Conservation (phyloP, 805 yeast species). For the Pichia deserticola region DNA sequence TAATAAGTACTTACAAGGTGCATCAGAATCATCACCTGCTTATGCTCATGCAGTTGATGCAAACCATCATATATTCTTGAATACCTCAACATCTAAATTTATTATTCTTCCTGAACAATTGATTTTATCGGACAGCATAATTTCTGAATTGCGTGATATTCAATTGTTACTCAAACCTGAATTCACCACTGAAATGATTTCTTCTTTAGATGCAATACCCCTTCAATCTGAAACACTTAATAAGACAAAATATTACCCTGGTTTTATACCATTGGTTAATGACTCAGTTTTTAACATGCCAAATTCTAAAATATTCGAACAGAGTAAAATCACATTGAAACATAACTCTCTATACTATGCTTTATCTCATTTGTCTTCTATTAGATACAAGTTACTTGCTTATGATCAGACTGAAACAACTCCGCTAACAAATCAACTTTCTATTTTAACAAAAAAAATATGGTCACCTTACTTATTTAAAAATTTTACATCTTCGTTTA, state of each 20-base stretch:
- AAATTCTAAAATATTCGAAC: not conserved
- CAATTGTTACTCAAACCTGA: constrained; percentile 45
- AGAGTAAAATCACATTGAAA: not conserved
- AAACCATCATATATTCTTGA: constrained; percentile 58
- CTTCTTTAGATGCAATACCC: constrained; percentile 20
- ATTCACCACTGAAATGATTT: constrained; percentile 32
- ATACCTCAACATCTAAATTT: constrained; percentile 40
- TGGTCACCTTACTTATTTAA: constrained; percentile 60
- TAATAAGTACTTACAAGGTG: constrained; percentile 67
- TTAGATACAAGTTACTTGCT: constrained; percentile 41
- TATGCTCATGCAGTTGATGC: constrained; percentile 57
- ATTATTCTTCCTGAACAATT: constrained; percentile 60
- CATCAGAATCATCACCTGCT: constrained; percentile 57
- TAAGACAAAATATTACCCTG: constrained; percentile 45
- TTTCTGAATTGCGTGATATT: constrained; percentile 42
- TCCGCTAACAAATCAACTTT: constrained; percentile 33
- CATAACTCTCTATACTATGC: constrained; percentile 48
- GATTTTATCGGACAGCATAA: constrained; percentile 28
- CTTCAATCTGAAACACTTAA: constrained; percentile 34
- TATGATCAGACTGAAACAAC: constrained; percentile 16
- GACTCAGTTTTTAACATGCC: constrained; percentile 38
- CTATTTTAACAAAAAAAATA: constrained; percentile 44
- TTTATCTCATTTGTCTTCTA: constrained; percentile 43
- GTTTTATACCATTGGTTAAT: constrained; percentile 55
- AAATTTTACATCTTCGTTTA: constrained; percentile 61